A percentile compares a stretch with the other conserved stretches of the same genome.
These are phyloP conservation scores for Aspergillus intermedius DNA, from an alignment of 2,329 filamentous ascomycete genomes.

Conservation along the genomic window DNA sequence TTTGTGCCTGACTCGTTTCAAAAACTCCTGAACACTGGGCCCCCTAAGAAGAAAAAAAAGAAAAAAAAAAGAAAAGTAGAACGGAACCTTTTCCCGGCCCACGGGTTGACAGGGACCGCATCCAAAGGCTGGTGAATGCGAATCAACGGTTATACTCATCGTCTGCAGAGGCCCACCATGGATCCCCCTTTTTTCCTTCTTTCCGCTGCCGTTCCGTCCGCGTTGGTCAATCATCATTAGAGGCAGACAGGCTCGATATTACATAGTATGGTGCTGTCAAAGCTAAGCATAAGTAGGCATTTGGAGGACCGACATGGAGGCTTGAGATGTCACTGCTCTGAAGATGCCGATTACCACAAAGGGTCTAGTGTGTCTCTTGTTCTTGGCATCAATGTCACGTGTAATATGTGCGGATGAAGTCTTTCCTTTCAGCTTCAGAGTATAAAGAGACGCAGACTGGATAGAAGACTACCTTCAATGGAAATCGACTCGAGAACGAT, in stretches of 20 bases:
- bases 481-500: no score
- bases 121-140: not conserved
- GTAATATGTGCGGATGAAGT: no score
- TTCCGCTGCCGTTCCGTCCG: no score
- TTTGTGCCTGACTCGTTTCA: not conserved
- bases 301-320: not conserved
- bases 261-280: not conserved
- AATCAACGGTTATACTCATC: not conserved
- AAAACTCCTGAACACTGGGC: not conserved
- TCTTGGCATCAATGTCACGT: no score
- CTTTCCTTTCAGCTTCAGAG: no score
- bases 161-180: not conserved
- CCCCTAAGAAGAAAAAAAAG: not conserved
- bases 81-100: not conserved
- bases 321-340: no score
- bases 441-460: no score
- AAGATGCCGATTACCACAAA: no score
- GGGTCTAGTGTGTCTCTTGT: no score
- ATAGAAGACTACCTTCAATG: no score
- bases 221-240: no score
- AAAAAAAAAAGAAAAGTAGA: no score
- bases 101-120: not conserved
- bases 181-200: not conserved
- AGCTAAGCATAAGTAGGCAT: not conserved
- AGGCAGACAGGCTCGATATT: not conserved